Evolutionary conservation across 2,329 filamentous ascomycete species (phyloP), one percentile per base, ranked within the genome.

Genomic region (Raffaelea arxii): DNA sequence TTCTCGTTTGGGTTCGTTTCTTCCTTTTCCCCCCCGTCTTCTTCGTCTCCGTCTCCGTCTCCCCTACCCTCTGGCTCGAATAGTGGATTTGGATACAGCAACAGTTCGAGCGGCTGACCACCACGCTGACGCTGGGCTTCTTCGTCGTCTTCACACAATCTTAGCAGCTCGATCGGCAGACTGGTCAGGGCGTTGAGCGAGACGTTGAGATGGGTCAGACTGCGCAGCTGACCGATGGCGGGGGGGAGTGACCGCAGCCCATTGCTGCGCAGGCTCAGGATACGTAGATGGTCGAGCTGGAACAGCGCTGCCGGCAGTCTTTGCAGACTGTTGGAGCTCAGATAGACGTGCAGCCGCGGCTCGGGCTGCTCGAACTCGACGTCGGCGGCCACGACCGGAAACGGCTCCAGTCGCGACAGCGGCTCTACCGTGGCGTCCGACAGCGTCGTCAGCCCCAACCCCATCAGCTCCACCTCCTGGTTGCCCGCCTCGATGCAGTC

Each of bases 231-330:
- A 21, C 66, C 67, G 42, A 87, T 77, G 4, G 70, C 67, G 0
- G 77, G 66, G 1, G 84, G 78, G 3, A 88, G 62, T 55, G 82
- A 74, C 0, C 63, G 65, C 14, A 88, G 68, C 22, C 69, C 60
- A 55, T 86, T 86, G 49, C 71, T 75, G 30, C 84, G 77, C 16
- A 88, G 67, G 54, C 75, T 85, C 12, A 88, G 70, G 16, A 80
- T 74, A 0, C 76, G 80, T 25, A 87, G 65, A 54, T 78, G 66
- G 21, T 77, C 65, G 3, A 87, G 63, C 41, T 75, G 70, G 55
- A 84, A 83, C 3, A 87, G 61, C 41, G 76, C 73, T 2, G 68
- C 65, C 0, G 84, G 83, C 2, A 85, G 64, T 14, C 64, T 63
- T 3, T 59, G 61, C 4, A 88, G 67, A 0, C 61, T 58, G 55